These are phyloP conservation scores for Saccharomycopsis schoenii DNA, from an alignment of 805 yeast species.

Conservation along the genomic window DNA sequence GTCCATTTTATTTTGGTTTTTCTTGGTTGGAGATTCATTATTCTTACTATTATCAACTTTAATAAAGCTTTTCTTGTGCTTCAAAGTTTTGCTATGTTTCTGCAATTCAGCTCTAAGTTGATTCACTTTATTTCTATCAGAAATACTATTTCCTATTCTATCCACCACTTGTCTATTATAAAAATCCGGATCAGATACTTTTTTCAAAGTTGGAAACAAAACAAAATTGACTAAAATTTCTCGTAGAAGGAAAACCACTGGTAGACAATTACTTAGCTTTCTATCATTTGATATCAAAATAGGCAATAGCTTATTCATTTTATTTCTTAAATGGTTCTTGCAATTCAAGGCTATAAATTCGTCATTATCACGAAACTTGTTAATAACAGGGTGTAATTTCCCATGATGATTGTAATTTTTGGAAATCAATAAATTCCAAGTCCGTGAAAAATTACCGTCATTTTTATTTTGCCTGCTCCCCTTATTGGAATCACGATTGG, in stretches of 20 bases:
- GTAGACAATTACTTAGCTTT: slow-evolving; percentile 34
- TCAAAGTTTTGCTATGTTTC: slow-evolving; percentile 38
- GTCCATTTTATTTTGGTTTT: slow-evolving; percentile 7
- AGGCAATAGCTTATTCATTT: slow-evolving; percentile 37
- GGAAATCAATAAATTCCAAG: slow-evolving; percentile 32
- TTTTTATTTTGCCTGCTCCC: slow-evolving; percentile 23
- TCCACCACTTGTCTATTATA: slow-evolving; percentile 60
- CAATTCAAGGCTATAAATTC: slow-evolving; percentile 27
- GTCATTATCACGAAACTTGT: slow-evolving; percentile 15
- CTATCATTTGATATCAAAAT: slow-evolving; percentile 33
- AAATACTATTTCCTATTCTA: slow-evolving; percentile 51
- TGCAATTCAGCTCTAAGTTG: slow-evolving; percentile 61
- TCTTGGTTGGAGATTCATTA: not conserved
- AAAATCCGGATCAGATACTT: slow-evolving; percentile 63
- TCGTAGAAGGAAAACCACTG: slow-evolving; percentile 40
- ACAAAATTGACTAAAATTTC: slow-evolving; percentile 58
- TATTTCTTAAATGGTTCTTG: slow-evolving; percentile 38
- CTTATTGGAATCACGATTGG: not conserved
- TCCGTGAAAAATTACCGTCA: slow-evolving; percentile 20
- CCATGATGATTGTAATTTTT: slow-evolving; percentile 36
- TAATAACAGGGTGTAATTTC: slow-evolving; percentile 44
- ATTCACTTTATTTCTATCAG: slow-evolving; percentile 66
- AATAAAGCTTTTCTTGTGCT: slow-evolving; percentile 2
- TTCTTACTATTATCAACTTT: not conserved
- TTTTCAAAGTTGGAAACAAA: slow-evolving; percentile 37